phyloP scores from a whole-genome alignment of 1,284 basidiomycete species.

The Moniliella sp. region DNA sequence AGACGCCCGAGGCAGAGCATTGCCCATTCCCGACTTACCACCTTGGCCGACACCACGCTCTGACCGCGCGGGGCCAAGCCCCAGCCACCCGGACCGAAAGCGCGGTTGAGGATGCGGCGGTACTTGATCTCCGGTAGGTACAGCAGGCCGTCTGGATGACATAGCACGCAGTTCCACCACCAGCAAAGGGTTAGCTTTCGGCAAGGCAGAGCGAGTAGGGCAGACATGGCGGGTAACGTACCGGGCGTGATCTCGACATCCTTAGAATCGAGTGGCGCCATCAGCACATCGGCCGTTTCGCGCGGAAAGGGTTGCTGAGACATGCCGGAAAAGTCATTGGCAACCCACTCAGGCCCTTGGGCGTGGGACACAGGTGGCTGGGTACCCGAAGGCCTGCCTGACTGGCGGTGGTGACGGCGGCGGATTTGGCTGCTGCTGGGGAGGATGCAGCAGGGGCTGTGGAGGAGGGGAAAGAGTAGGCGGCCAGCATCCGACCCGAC shows the following conservation, averaged over 20 bases:
- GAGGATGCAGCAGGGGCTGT: no score
- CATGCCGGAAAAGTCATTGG: no score
- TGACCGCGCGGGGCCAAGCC: conserved; percentile 78
- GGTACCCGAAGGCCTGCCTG: no score
- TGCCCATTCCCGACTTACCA: conserved; percentile 82
- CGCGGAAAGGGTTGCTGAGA: conserved; percentile 55
- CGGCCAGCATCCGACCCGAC: no score
- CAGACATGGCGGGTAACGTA: conserved; percentile 2
- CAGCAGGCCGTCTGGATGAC: conserved; percentile 57
- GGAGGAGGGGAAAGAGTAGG: no score
- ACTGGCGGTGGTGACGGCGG: no score
- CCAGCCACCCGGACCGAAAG: conserved; percentile 93
- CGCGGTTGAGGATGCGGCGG: conserved; percentile 71
- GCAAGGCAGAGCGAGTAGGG: not conserved
- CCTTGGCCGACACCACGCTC: conserved; percentile 51
- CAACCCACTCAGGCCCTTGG: no score
- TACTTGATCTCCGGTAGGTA: conserved; percentile 98
- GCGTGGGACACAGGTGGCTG: no score
- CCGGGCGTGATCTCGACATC: conserved; percentile 84
- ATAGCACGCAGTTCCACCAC: not conserved
- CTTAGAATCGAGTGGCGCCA: conserved; percentile 50
- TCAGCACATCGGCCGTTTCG: conserved; percentile 52
- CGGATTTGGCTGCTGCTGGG: no score
- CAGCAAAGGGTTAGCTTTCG: not conserved
- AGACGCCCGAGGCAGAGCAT: conserved; percentile 76